A percentile compares a stretch with the other conserved stretches of the same genome.
Evolutionary conservation across 2,329 filamentous ascomycete genomes (phyloP).

Genomic region (Apiospora malaysiana): DNA sequence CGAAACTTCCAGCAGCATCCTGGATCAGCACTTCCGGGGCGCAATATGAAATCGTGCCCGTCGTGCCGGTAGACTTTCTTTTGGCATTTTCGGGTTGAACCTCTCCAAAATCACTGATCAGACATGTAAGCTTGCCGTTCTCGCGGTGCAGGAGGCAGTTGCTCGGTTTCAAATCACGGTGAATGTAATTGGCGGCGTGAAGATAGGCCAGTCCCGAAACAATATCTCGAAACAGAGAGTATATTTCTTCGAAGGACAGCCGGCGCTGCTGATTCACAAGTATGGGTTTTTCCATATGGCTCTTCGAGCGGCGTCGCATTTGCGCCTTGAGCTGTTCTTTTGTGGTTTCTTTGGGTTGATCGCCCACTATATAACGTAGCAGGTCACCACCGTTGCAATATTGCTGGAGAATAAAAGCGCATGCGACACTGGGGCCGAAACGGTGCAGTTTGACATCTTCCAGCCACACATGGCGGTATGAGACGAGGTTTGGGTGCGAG

Average conservation of each 20-base stretch:
- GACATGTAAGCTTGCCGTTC: slow-evolving; percentile 73
- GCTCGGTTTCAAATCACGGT: slow-evolving; percentile 93
- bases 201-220: slow-evolving; percentile 90
- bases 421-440: slow-evolving; percentile 91
- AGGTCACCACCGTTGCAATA: slow-evolving; percentile 96
- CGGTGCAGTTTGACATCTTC: slow-evolving; percentile 84
- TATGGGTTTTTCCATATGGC: slow-evolving; percentile 68
- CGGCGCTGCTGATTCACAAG: slow-evolving; percentile 48
- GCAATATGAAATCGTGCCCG: slow-evolving; percentile 96
- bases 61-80: slow-evolving; percentile 89
- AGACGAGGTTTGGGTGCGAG: slow-evolving; percentile 93
- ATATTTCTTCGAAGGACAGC: slow-evolving; percentile 86
- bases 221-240: slow-evolving; percentile 95
- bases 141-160: slow-evolving; percentile 89
- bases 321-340: slow-evolving; percentile 90
- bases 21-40: slow-evolving; percentile 87
- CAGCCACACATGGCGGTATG: slow-evolving; percentile 96
- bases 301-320: slow-evolving; percentile 81
- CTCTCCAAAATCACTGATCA: slow-evolving; percentile 98
- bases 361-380: slow-evolving; percentile 82
- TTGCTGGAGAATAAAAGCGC: slow-evolving; percentile 95
- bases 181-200: slow-evolving; percentile 90
- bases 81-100: slow-evolving; percentile 84
- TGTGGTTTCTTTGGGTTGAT: slow-evolving; percentile 66
- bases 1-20: slow-evolving; percentile 73